These are phyloP conservation scores for Metarhizium robertsii DNA, from an alignment of 2,329 filamentous ascomycete species.

Conservation along the genomic window DNA sequence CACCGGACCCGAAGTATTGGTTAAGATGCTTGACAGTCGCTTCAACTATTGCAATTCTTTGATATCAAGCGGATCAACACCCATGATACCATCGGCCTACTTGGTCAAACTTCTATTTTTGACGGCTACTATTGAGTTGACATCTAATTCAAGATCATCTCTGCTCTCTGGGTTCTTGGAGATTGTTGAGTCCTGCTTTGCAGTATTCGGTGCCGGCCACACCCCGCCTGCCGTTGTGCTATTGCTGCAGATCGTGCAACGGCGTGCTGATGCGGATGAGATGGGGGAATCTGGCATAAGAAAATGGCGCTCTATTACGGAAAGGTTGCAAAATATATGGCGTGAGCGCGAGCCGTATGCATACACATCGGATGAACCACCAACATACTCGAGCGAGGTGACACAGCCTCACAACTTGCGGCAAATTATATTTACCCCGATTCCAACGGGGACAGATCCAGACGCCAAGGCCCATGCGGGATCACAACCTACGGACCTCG, in stretches of 20 bases:
- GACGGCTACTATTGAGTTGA: constrained; percentile 24
- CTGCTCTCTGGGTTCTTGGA: constrained; percentile 27
- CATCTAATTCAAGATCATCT: constrained; percentile 22
- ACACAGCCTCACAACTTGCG: neutral
- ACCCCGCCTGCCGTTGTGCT: constrained; percentile 23
- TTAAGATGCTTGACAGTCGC: constrained; percentile 21
- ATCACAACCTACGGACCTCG: neutral
- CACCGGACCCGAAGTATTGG: constrained; percentile 19
- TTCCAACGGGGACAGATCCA: neutral
- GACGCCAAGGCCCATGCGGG: neutral
- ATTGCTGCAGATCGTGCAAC: constrained; percentile 26
- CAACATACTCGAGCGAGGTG: neutral
- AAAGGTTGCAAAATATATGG: constrained; percentile 13
- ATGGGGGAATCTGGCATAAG: constrained; percentile 24
- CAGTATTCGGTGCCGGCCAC: constrained; percentile 22
- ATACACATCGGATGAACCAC: constrained; percentile 13
- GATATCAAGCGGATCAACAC: constrained; percentile 24
- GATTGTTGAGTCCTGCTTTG: constrained; percentile 22
- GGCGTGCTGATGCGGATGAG: constrained; percentile 15
- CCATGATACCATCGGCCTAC: constrained; percentile 24
- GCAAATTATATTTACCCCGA: neutral
- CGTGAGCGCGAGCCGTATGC: neutral
- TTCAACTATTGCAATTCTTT: constrained; percentile 30
- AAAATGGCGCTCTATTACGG: constrained; percentile 21
- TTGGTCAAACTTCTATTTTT: constrained; percentile 28